Percentiles rank a stretch among this genome's conserved stretches.
phyloP scores from a whole-genome alignment of 2,329 filamentous ascomycete species.

The Emergomyces pasteurianus region DNA sequence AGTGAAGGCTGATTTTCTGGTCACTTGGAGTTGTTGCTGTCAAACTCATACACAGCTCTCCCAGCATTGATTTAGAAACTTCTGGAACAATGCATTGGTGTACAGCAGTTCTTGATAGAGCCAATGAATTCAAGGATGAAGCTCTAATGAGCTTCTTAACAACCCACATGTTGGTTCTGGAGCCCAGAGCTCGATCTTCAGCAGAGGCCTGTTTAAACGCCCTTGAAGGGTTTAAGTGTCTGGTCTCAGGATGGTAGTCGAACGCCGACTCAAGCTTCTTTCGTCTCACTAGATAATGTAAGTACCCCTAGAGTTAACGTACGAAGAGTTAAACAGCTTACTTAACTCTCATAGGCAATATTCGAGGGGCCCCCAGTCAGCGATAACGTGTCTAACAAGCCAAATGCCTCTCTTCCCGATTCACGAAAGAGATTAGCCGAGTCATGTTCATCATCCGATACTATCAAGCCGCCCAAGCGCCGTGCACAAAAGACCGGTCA shows the following conservation, averaged over 20 bases:
- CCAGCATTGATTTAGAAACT: not conserved
- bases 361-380: too few relatives aligned
- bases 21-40: constrained; percentile 63
- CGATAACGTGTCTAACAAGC: not conserved
- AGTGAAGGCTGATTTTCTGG: constrained; percentile 79
- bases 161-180: not conserved
- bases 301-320: not conserved
- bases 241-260: not conserved
- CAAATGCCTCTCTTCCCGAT: not conserved
- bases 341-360: not conserved
- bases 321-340: not conserved
- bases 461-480: not conserved
- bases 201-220: not conserved
- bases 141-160: not conserved
- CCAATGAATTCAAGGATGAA: not conserved
- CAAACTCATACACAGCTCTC: not conserved
- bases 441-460: not conserved
- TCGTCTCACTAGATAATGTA: not conserved
- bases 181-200: not conserved
- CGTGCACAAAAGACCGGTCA: not conserved
- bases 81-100: not conserved
- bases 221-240: not conserved
- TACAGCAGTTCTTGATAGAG: not conserved
- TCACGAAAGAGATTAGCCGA: not conserved
- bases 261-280: not conserved